These are phyloP conservation scores for Tulasnella sp. DNA, from an alignment of 768 basidiomycete species.

Conservation along the genomic window DNA sequence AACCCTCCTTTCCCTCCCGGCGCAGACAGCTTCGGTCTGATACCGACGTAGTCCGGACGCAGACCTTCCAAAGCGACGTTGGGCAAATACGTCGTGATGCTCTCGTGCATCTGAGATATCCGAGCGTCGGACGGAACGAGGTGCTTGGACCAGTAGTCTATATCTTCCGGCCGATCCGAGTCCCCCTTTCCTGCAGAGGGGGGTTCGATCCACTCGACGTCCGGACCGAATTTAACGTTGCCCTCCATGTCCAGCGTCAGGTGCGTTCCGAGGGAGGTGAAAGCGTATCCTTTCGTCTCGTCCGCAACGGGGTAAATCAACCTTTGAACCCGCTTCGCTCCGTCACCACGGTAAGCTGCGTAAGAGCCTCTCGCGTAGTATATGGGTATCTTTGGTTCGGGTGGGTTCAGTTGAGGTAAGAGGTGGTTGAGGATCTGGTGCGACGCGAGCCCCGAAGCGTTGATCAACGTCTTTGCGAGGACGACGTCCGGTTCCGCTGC, in stretches of 20 bases:
- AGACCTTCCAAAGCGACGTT: constrained; percentile 57
- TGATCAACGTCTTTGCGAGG: constrained; percentile 71
- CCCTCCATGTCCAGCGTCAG: constrained; percentile 82
- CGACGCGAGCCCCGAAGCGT: constrained; percentile 73
- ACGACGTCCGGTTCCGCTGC: constrained; percentile 53
- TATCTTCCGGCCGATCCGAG: constrained; percentile 42
- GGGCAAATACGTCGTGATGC: constrained; percentile 73
- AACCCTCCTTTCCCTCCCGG: constrained; percentile 59
- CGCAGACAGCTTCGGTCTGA: constrained; percentile 81
- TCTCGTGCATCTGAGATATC: constrained; percentile 60
- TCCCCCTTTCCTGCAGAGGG: constrained; percentile 40
- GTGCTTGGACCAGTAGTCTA: constrained; percentile 73
- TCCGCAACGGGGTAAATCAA: constrained; percentile 89
- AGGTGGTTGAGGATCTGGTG: constrained; percentile 68
- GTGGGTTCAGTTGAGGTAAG: constrained; percentile 45
- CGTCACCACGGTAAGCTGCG: constrained; percentile 79
- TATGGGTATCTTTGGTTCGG: constrained; percentile 56
- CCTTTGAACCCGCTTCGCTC: constrained; percentile 58
- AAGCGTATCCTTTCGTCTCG: constrained; percentile 40
- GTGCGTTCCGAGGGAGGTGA: constrained; percentile 89
- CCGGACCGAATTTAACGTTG: constrained; percentile 86
- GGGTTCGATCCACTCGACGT: constrained; percentile 80
- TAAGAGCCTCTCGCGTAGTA: constrained; percentile 85
- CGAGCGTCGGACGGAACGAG: constrained; percentile 56
- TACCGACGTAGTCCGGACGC: constrained; percentile 76